Evolutionary conservation across 2,329 filamentous ascomycete genomes (phyloP).

Genomic region (Monosporascus sp.): DNA sequence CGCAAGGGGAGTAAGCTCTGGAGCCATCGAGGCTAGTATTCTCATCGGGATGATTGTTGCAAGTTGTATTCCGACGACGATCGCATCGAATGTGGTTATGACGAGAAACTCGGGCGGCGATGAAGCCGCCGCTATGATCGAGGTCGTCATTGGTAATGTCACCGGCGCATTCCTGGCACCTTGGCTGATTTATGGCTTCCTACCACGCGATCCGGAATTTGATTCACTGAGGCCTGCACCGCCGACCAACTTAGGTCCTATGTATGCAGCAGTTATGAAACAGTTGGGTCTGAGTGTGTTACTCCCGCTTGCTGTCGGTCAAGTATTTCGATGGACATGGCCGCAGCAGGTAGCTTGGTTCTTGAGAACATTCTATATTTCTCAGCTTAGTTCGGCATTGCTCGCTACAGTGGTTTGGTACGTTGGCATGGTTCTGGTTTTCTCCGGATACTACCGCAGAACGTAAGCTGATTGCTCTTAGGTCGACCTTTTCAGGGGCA

Average conservation of each 20-base stretch:
- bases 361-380: slow-evolving; percentile 48
- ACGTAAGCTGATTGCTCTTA: slow-evolving; percentile 36
- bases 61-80: slow-evolving; percentile 66
- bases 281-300: slow-evolving; percentile 64
- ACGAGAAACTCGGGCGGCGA: slow-evolving; percentile 65
- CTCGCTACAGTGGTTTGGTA: slow-evolving; percentile 46
- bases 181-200: slow-evolving; percentile 56
- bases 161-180: slow-evolving; percentile 64
- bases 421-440: slow-evolving; percentile 7
- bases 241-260: slow-evolving; percentile 47
- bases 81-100: slow-evolving; percentile 71
- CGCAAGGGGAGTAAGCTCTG: slow-evolving; percentile 41
- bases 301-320: slow-evolving; percentile 58
- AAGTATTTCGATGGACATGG: slow-evolving; percentile 48
- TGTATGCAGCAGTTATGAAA: slow-evolving; percentile 63
- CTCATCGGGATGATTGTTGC: slow-evolving; percentile 63
- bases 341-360: slow-evolving; percentile 47
- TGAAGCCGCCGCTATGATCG: slow-evolving; percentile 59
- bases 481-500: slow-evolving; percentile 62
- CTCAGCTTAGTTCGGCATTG: slow-evolving; percentile 43
- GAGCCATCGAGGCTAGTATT: slow-evolving; percentile 58
- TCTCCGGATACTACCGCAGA: too few relatives aligned
- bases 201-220: slow-evolving; percentile 48
- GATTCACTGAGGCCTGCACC: slow-evolving; percentile 49
- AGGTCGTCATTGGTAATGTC: slow-evolving; percentile 66